phyloP scores from a whole-genome alignment of 1,284 basidiomycete species.

The Inonotus obliquus region DNA sequence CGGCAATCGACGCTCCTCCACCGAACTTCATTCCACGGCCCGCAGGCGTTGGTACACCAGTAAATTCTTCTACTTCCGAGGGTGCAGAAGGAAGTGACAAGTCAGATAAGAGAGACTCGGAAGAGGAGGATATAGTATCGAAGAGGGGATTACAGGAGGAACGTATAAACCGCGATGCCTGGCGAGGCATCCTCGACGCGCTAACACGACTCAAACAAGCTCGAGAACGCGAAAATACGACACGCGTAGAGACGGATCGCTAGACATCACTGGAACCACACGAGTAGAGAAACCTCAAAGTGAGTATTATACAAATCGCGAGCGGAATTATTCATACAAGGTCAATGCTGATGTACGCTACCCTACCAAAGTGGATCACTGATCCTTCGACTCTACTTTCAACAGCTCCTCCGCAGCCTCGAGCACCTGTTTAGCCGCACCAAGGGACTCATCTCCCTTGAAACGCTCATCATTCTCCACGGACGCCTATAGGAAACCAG shows the following conservation, averaged over 20 bases:
- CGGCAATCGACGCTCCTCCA: slow-evolving; percentile 72
- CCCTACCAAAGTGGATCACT: not conserved
- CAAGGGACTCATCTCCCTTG: slow-evolving; percentile 45
- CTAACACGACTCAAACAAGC: slow-evolving; percentile 55
- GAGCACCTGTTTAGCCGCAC: slow-evolving; percentile 56
- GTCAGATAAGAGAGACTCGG: slow-evolving; percentile 23
- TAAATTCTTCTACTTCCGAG: slow-evolving; percentile 19
- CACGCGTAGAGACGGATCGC: slow-evolving; percentile 8
- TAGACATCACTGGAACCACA: not conserved
- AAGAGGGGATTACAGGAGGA: slow-evolving; percentile 72
- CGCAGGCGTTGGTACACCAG: slow-evolving; percentile 68
- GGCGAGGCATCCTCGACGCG: slow-evolving; percentile 66
- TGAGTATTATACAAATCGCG: not conserved
- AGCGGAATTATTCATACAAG: not conserved
- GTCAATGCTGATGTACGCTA: not conserved
- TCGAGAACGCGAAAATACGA: slow-evolving; percentile 28
- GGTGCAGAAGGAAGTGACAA: not conserved
- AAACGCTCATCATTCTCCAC: slow-evolving; percentile 28
- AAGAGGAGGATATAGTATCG: slow-evolving; percentile 22
- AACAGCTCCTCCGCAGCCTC: slow-evolving; percentile 35
- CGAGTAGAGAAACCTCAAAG: not conserved
- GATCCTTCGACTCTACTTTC: not conserved
- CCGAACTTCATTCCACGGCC: slow-evolving; percentile 67
- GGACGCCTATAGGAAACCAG: not conserved
- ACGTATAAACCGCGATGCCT: slow-evolving; percentile 68